Evolutionary conservation across 2,329 filamentous ascomycete species (phyloP).

Genomic region (Phialemonium atrogriseum): DNA sequence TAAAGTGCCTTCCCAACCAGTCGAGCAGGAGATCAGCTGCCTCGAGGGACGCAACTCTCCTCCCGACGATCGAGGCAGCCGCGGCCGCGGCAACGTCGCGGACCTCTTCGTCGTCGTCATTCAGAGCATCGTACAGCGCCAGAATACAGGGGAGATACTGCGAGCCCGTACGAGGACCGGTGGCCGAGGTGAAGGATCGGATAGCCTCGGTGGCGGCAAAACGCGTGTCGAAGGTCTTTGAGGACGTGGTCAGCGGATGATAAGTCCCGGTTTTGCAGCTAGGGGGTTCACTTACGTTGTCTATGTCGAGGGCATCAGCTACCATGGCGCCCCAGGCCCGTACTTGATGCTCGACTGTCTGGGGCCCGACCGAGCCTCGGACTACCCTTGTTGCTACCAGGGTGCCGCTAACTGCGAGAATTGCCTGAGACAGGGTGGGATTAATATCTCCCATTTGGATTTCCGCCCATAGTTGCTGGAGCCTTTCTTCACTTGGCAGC

Average conservation of each 20-base stretch:
- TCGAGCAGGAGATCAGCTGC: constrained; percentile 35
- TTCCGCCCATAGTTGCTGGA: constrained; percentile 32
- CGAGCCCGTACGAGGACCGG: constrained; percentile 16
- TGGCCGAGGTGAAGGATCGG: constrained; percentile 29
- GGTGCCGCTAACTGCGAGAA: constrained; percentile 37
- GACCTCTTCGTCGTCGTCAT: constrained; percentile 90
- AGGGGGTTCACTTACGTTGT: constrained; percentile 32
- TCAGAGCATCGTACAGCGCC: constrained; percentile 65
- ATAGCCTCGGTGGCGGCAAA: constrained; percentile 51
- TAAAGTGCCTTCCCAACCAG: constrained; percentile 31
- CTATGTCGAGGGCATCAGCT: constrained; percentile 35
- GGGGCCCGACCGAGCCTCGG: not conserved
- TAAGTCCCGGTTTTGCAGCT: not conserved
- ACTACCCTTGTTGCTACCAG: constrained; percentile 14
- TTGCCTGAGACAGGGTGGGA: constrained; percentile 38
- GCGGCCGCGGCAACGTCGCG: constrained; percentile 54
- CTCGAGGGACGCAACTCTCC: constrained; percentile 35
- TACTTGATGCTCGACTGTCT: constrained; percentile 12
- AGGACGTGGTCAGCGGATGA: constrained; percentile 2
- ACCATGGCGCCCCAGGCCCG: constrained; percentile 41
- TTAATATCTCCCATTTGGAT: constrained; percentile 25
- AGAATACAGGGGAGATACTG: constrained; percentile 49
- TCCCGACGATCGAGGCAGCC: constrained; percentile 35
- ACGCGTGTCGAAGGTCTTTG: constrained; percentile 56
- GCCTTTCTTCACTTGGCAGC: constrained; percentile 22